A percentile compares a stretch with the other conserved stretches of the same genome.
Conservation (phyloP, 768 basidiomycete species). For the Clitopilus hobsonii region DNA sequence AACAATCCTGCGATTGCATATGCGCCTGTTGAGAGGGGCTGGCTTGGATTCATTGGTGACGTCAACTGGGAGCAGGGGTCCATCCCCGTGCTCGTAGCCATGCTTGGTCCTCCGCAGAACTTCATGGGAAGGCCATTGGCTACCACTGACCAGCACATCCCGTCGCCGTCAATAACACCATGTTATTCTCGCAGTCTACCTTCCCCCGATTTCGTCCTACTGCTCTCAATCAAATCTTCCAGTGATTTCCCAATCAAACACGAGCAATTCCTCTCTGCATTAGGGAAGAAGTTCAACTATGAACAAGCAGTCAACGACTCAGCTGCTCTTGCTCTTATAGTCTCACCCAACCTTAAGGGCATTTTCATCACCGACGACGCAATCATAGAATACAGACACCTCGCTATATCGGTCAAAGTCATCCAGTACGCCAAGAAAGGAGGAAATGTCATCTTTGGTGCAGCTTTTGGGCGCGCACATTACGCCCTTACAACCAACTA, state of each 20-base stretch:
- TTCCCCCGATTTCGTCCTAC: neutral
- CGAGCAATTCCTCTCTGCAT: neutral
- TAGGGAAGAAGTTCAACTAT: neutral
- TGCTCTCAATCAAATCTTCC: neutral
- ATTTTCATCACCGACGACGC: constrained; percentile 33
- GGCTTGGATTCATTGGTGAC: constrained; percentile 36
- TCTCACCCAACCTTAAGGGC: constrained; percentile 20
- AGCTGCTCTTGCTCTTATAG: constrained; percentile 20
- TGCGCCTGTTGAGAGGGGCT: constrained; percentile 26
- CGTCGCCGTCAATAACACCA: neutral
- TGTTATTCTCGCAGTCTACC: neutral
- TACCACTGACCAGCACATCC: too few relatives aligned
- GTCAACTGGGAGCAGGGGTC: constrained; percentile 34
- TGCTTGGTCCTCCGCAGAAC: constrained; percentile 31
- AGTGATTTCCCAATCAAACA: neutral
- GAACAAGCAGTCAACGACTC: constrained; percentile 5
- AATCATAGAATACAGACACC: constrained; percentile 20
- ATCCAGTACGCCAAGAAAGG: constrained; percentile 31
- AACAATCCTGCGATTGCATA: constrained; percentile 27
- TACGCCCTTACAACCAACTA: constrained; percentile 16
- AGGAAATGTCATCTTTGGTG: constrained; percentile 30
- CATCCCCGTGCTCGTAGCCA: constrained; percentile 29
- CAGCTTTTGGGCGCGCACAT: constrained; percentile 25
- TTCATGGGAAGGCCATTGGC: too few relatives aligned
- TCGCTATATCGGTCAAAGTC: too few relatives aligned